Evolutionary conservation across 2,329 filamentous ascomycete genomes (phyloP).

Genomic region (Penicillium paneum): DNA sequence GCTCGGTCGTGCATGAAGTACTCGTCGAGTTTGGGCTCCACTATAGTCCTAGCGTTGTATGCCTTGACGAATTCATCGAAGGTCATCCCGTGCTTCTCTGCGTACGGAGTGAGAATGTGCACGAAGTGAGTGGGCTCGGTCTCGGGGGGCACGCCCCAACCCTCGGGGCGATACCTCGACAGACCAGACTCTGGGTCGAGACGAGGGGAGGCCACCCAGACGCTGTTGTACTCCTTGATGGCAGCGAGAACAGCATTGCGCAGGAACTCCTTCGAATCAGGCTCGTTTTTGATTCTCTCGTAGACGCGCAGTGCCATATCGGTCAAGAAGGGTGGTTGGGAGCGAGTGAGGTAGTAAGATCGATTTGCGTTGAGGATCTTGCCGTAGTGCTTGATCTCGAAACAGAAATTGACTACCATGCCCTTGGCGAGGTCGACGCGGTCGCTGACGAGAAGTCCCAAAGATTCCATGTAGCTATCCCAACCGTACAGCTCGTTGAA

Average conservation of each 20-base stretch:
- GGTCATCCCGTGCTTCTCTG: slow-evolving; percentile 75
- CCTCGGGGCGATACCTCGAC: slow-evolving; percentile 79
- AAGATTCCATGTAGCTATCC: slow-evolving; percentile 98
- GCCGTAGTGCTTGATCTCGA: slow-evolving; percentile 96
- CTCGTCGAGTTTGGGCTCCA: slow-evolving; percentile 84
- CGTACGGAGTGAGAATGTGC: slow-evolving; percentile 77
- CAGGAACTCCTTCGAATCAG: slow-evolving; percentile 76
- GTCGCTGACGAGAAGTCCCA: slow-evolving; percentile 82
- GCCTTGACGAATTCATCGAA: slow-evolving; percentile 82
- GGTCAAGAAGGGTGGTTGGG: slow-evolving; percentile 93
- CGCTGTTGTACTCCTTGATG: slow-evolving; percentile 92
- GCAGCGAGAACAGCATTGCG: slow-evolving; percentile 77
- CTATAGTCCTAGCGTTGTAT: slow-evolving; percentile 75
- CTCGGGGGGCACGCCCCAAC: slow-evolving; percentile 83
- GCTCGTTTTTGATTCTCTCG: slow-evolving; percentile 85
- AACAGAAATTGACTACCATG: slow-evolving; percentile 96
- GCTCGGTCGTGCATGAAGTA: slow-evolving; percentile 97
- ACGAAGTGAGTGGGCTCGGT: slow-evolving; percentile 85
- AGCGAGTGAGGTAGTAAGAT: slow-evolving; percentile 90
- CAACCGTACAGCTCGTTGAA: slow-evolving; percentile 99
- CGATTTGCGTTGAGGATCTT: slow-evolving; percentile 97
- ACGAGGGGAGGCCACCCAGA: slow-evolving; percentile 78
- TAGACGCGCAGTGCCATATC: slow-evolving; percentile 96
- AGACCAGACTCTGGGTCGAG: slow-evolving; percentile 74
- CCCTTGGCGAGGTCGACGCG: slow-evolving; percentile 82